phyloP scores from a whole-genome alignment of 148 eudicot species.

The Diospyros lotus region DNA sequence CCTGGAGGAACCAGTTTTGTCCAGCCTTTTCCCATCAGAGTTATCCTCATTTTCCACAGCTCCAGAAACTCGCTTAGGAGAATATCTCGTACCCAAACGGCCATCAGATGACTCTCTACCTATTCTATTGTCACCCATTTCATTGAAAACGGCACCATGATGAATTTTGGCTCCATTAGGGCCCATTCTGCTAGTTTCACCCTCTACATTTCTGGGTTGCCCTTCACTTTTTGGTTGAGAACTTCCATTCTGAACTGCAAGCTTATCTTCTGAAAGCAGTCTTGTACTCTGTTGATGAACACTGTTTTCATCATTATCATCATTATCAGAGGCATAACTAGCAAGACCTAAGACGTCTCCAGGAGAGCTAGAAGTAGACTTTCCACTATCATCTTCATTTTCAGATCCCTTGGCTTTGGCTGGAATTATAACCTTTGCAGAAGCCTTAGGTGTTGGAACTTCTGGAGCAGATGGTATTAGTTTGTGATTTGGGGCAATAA shows the following conservation, averaged over 20 bases:
- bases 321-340: conserved; percentile 86
- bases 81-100: conserved; percentile 16
- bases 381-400: conserved; percentile 50
- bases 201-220: conserved; percentile 20
- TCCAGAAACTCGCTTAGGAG: conserved; percentile 18
- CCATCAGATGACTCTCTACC: conserved; percentile 20
- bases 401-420: conserved; percentile 40
- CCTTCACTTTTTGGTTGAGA: conserved; percentile 27
- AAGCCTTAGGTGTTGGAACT: conserved; percentile 48
- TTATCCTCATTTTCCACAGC: conserved; percentile 25
- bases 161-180: conserved; percentile 21
- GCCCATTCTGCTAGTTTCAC: conserved; percentile 20
- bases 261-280: conserved; percentile 21
- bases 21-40: conserved; percentile 17
- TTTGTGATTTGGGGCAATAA: conserved; percentile 24
- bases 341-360: conserved; percentile 84
- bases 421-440: conserved; percentile 63
- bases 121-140: conserved; percentile 20
- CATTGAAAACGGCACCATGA: conserved; percentile 15
- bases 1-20: conserved; percentile 30
- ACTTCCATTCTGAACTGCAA: conserved; percentile 42
- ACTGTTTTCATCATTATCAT: conserved; percentile 38
- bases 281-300: conserved; percentile 16
- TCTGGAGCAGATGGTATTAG: conserved; percentile 34
- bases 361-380: conserved; percentile 55